Evolutionary conservation across 495 filamentous ascomycete species (phyloP), one percentile per base, ranked within the genome.

Genomic region (Neurospora sp.): DNA sequence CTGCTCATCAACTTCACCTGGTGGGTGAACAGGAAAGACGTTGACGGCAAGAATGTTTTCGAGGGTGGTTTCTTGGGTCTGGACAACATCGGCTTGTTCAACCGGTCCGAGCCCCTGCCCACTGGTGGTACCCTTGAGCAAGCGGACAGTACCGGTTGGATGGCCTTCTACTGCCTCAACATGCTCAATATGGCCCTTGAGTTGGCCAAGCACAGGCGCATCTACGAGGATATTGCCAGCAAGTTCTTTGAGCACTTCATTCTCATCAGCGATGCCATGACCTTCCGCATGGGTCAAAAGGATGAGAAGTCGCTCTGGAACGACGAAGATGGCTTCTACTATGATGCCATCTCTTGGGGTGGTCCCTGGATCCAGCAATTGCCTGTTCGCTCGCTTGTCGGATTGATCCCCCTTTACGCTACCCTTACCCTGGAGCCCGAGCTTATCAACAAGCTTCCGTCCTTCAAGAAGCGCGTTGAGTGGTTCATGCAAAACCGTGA

Each of bases 231-330:
- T 75, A 97, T 98, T 83, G 95, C 95, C 2, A 95, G 93, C 69
- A 98, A 98, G 80, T 98, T 98, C 86, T 98, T 98, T 78, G 95
- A 98, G 82, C 95, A 98, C 79, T 98, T 98, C 82, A 91, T 98
- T 75, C 90, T 97, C 77, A 98, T 98, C 79, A 96, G 92, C 80
- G 95, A 98, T 85, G 95, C 95, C 39, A 97, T 98, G 95, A 97
- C 94, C 5, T 97, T 92, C 83, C 89, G 92, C 23, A 86, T 88
- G 72, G 93, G 91, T 7, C 89, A 88, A 59, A 90, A 93, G 79
- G 83, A 87, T 27, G 91, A 93, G 73, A 88, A 92, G 74, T 96
- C 94, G 31, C 84, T 98, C 3, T 98, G 95, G 95, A 97, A 97
- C 75, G 94, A 97, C 16, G 86, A 96, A 72, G 95, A 98, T 76